These are phyloP conservation scores for Pseudomicrostroma phylloplanum DNA, from an alignment of 1,284 basidiomycete genomes.

Conservation along the genomic window DNA sequence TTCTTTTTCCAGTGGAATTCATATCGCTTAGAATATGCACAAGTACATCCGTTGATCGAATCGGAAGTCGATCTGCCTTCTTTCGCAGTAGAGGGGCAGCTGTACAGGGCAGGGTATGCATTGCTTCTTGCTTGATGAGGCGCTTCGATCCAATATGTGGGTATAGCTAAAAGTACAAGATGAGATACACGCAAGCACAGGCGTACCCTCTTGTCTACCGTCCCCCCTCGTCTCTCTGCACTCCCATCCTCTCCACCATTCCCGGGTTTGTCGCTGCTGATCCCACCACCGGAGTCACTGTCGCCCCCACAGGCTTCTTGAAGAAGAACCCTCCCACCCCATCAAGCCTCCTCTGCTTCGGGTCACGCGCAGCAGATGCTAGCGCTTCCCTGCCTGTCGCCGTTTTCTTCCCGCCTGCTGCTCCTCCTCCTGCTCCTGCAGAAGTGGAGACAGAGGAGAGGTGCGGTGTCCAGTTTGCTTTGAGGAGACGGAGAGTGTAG, in stretches of 20 bases:
- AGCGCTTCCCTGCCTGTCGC: background rate
- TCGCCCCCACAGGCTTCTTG: background rate
- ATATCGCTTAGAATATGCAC: too few relatives aligned
- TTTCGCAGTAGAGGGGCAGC: too few relatives aligned
- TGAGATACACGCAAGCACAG: background rate
- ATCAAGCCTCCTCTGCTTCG: conserved; percentile 1
- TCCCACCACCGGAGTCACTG: background rate
- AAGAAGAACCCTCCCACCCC: background rate
- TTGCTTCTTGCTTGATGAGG: too few relatives aligned
- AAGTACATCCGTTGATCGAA: too few relatives aligned
- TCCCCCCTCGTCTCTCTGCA: background rate
- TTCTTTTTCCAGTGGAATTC: too few relatives aligned
- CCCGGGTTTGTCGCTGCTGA: too few relatives aligned
- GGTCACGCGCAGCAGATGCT: background rate
- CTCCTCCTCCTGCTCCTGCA: background rate
- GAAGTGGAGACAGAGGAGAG: background rate
- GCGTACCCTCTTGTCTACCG: background rate
- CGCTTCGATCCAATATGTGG: too few relatives aligned
- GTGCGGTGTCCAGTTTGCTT: conserved; percentile 5
- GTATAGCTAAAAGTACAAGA: too few relatives aligned
- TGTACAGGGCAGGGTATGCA: too few relatives aligned
- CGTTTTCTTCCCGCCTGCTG: background rate
- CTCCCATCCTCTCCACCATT: too few relatives aligned
- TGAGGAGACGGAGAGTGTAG: background rate
- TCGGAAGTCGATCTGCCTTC: too few relatives aligned